Base-by-base conservation (phyloP, 2,329 filamentous ascomycete genomes). In the Cladosporium sp. region DNA sequence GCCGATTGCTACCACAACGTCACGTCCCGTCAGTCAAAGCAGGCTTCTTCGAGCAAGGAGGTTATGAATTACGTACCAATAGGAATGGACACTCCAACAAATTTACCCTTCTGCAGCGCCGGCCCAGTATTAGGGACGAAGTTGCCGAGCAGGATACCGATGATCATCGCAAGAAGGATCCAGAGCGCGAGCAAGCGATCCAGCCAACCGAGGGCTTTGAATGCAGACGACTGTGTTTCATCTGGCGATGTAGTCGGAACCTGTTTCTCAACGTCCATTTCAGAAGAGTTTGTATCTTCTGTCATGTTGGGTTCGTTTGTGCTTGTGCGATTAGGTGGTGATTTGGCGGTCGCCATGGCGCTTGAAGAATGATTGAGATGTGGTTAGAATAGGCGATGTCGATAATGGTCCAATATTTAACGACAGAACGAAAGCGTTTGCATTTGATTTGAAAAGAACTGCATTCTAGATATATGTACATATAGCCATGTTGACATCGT, bases 111-210 rank as follows among this genome's bases (percentile, higher is more conserved):
- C 51, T 90, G 77, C n/a, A 91, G 64, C 0, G 80, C 77, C 0
- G 74, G 74, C 0, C 77, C 82, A 0, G 78, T 79, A 18, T 70
- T 71, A 0, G 79, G 75, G 1, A 86, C 84, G 52, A 88, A 88
- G 63, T 89, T 90, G 3, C 85, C 86, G 0, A 91, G 67, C 0
- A 89, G 68, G 33, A 91, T 83, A 1, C 86, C 86, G 7, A 88
- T 68, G 0, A 78, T 73, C 82, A 92, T 91, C 35, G 86, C 85
- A 0, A 91, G 75, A 13, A 91, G 73, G 50, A 91, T 89, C 86
- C 86, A 73, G 9, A 73, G 35, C 0, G 69, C 70, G 3, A 73
- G 62, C 40, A 71, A 70, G 1, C 70, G 65, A 51, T 73, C 70
- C 2, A 72, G 64, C 50, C 68, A 70, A 2, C 67, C 68, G 2